These are phyloP conservation scores for Fusarium nygamai DNA, from an alignment of 2,329 filamentous ascomycete species.

Conservation along the genomic window DNA sequence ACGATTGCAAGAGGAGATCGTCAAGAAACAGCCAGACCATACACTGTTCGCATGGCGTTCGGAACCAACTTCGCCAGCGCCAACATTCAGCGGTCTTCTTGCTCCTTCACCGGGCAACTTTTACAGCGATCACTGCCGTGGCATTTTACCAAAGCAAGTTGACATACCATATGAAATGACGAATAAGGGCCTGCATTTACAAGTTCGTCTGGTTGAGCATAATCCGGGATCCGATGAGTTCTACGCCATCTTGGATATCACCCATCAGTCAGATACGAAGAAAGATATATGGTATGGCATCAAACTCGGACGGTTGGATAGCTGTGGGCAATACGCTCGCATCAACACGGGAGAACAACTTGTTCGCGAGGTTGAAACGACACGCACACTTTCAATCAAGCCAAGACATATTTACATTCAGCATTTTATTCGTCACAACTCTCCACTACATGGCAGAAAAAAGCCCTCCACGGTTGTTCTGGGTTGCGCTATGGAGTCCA, in stretches of 20 bases:
- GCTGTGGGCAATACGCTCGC: slow-evolving; percentile 3
- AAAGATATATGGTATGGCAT: neutral
- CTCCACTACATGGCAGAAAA: neutral
- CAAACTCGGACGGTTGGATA: neutral
- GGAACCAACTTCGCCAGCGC: neutral
- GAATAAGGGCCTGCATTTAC: slow-evolving; percentile 6
- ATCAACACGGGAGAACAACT: neutral
- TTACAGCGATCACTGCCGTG: neutral
- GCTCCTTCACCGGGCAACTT: neutral
- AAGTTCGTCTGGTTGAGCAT: neutral
- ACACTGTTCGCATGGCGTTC: slow-evolving; percentile 10
- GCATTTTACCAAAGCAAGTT: neutral
- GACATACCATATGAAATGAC: slow-evolving; percentile 19
- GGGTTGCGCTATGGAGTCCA: neutral
- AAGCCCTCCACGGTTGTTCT: neutral
- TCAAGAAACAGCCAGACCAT: slow-evolving; percentile 1
- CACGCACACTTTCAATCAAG: neutral
- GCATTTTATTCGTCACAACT: neutral
- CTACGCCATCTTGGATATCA: slow-evolving; percentile 3
- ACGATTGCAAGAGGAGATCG: slow-evolving; percentile 41
- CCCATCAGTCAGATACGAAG: neutral
- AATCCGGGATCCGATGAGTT: neutral
- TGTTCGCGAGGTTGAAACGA: neutral
- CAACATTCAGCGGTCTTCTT: slow-evolving; percentile 13
- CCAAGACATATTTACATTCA: slow-evolving; percentile 9